Evolutionary conservation across 768 basidiomycete species (phyloP).

Genomic region (Boletellus ananiceps): DNA sequence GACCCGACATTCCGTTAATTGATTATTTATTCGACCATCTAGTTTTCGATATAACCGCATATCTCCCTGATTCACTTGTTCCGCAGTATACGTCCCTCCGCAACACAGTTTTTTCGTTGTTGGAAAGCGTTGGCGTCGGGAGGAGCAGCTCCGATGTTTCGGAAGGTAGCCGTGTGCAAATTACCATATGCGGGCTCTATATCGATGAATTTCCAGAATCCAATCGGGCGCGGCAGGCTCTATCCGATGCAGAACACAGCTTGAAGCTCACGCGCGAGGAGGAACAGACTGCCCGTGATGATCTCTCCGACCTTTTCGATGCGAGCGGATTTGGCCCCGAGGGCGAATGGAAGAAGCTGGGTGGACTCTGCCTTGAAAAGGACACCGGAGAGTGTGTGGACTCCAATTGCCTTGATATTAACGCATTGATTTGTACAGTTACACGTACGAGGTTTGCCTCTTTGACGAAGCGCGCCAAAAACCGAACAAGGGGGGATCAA

Average conservation of each 20-base stretch:
- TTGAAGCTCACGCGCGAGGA: constrained; percentile 52
- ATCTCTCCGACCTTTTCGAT: constrained; percentile 64
- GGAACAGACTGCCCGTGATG: constrained; percentile 49
- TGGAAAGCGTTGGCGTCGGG: constrained; percentile 61
- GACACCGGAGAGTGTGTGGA: constrained; percentile 83
- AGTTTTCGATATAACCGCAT: constrained; percentile 80
- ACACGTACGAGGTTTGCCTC: constrained; percentile 91
- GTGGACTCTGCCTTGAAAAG: constrained; percentile 72
- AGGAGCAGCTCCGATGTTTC: constrained; percentile 35
- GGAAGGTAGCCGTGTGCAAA: constrained; percentile 31
- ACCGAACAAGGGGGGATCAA: constrained; percentile 71
- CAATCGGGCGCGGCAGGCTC: constrained; percentile 56
- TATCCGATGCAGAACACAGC: constrained; percentile 57
- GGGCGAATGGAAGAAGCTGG: constrained; percentile 96
- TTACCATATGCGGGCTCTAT: background rate
- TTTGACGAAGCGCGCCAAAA: constrained; percentile 88
- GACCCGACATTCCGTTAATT: background rate
- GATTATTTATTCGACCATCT: background rate
- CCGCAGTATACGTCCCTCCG: constrained; percentile 70
- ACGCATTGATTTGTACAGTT: constrained; percentile 43
- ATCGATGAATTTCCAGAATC: constrained; percentile 39
- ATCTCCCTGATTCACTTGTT: constrained; percentile 78
- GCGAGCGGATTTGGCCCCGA: constrained; percentile 63
- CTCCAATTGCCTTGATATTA: background rate
- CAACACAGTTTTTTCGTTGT: constrained; percentile 53